These are phyloP conservation scores for Phytopythium cucurbitacearum DNA, from an alignment of 352 stramenopile genomes.

Conservation along the genomic window DNA sequence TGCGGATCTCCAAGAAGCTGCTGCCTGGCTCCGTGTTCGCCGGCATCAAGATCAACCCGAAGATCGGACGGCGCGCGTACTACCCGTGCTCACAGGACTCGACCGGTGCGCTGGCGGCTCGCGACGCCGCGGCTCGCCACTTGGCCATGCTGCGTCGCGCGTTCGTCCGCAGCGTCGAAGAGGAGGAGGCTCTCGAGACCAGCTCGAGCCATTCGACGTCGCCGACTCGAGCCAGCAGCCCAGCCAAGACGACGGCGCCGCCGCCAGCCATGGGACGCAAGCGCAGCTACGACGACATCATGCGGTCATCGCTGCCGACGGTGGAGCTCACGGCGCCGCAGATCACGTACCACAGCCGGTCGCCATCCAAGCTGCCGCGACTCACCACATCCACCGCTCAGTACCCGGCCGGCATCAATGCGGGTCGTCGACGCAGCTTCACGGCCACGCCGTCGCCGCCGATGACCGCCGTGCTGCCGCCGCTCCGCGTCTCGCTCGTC, in stretches of 20 bases:
- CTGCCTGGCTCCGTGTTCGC: slow-evolving; percentile 54
- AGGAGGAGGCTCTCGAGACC: slow-evolving; percentile 26
- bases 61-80: slow-evolving; percentile 68
- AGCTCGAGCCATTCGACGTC: slow-evolving; percentile 8
- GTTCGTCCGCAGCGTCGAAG: slow-evolving; percentile 63
- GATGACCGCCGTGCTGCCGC: slow-evolving; percentile 20
- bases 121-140: slow-evolving; percentile 33
- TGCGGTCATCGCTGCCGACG: slow-evolving; percentile 13
- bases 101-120: slow-evolving; percentile 27
- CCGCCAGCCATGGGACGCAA: slow-evolving; percentile 21
- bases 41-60: slow-evolving; percentile 66
- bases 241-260: slow-evolving; percentile 2
- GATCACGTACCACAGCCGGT: slow-evolving; percentile 28
- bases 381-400: slow-evolving; percentile 16
- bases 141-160: slow-evolving; percentile 30
- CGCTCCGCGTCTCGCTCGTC: slow-evolving; percentile 36
- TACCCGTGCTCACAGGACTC: slow-evolving; percentile 55
- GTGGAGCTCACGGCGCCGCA: slow-evolving; percentile 27
- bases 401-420: slow-evolving; percentile 5
- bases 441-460: slow-evolving; percentile 19
- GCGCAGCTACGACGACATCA: slow-evolving; percentile 38
- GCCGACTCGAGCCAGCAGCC: slow-evolving; percentile 2
- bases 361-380: slow-evolving; percentile 29
- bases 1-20: slow-evolving; percentile 81
- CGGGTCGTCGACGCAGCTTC: slow-evolving; percentile 20